phyloP scores from a whole-genome alignment of 2,329 filamentous ascomycete genomes.

The Verticillium nonalfalfae region DNA sequence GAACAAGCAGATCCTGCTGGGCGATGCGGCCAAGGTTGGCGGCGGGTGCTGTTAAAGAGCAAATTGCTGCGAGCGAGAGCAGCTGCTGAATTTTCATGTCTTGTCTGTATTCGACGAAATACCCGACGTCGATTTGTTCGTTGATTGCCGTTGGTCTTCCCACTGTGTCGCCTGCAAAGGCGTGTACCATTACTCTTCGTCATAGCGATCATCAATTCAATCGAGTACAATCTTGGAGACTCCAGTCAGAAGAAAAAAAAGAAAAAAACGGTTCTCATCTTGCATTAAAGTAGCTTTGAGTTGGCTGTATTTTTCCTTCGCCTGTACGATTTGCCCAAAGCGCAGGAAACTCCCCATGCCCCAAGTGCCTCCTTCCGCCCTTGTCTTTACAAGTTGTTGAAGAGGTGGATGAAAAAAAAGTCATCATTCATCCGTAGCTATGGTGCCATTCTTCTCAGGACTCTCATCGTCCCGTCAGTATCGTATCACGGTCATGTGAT shows the following conservation, averaged over 20 bases:
- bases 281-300: not conserved
- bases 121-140: not conserved
- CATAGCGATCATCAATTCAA: not conserved
- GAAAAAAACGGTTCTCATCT: not conserved
- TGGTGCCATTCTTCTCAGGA: not conserved
- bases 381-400: not conserved
- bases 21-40: constrained; percentile 28
- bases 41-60: constrained; percentile 41
- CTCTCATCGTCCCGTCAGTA: not conserved
- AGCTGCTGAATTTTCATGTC: no score
- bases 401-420: constrained; percentile 1
- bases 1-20: constrained; percentile 39
- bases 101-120: not conserved
- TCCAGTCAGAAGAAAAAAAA: not conserved
- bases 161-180: not conserved
- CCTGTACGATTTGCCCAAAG: not conserved
- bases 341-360: not conserved
- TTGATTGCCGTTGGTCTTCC: not conserved
- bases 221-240: not conserved
- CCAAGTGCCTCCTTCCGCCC: not conserved
- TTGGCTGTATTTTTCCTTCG: not conserved
- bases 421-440: not conserved
- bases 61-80: not conserved
- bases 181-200: not conserved
- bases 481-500: not conserved